Conservation (phyloP, 1,139 yeast genomes). For the Debaryomyces udenii region DNA sequence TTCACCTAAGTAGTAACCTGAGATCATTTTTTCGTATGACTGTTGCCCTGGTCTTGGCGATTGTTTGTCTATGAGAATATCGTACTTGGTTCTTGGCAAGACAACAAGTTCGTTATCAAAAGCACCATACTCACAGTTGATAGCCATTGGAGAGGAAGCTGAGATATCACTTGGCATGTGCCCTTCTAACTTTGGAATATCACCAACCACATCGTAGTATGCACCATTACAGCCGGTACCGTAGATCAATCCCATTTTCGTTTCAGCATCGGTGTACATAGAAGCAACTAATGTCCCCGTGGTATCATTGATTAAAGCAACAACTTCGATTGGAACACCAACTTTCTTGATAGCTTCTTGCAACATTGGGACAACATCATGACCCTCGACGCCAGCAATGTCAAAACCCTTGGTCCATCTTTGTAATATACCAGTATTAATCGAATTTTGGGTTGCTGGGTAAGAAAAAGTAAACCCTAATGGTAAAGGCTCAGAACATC, state of each 20-base stretch:
- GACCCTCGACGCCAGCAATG: conserved; percentile 90
- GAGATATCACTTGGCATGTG: conserved; percentile 63
- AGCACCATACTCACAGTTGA: conserved; percentile 98
- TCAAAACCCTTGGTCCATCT: conserved; percentile 99
- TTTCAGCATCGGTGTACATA: conserved; percentile 82
- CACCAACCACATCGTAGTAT: conserved; percentile 75
- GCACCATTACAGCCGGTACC: conserved; percentile 99
- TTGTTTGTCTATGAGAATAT: conserved; percentile 73
- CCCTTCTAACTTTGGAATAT: conserved; percentile 85
- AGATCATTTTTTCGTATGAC: conserved; percentile 94
- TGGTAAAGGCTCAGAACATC: conserved; percentile 57
- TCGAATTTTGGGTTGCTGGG: conserved; percentile 85
- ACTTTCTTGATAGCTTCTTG: conserved; percentile 69
- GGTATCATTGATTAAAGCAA: conserved; percentile 94
- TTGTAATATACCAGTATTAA: conserved; percentile 85
- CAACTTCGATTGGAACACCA: conserved; percentile 78
- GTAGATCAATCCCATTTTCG: conserved; percentile 93
- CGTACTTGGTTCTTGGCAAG: conserved; percentile 90
- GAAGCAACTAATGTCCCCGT: conserved; percentile 98
- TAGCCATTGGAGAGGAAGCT: conserved; percentile 79
- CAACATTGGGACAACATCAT: conserved; percentile 91
- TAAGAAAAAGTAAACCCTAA: conserved; percentile 95
- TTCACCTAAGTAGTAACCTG: conserved; percentile 96
- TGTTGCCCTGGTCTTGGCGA: conserved; percentile 98
- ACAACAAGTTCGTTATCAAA: conserved; percentile 86